Percentiles rank a stretch among this genome's conserved stretches.
Evolutionary conservation across 805 yeast species (phyloP).

Genomic region (Ogataea trehaloabstinens): DNA sequence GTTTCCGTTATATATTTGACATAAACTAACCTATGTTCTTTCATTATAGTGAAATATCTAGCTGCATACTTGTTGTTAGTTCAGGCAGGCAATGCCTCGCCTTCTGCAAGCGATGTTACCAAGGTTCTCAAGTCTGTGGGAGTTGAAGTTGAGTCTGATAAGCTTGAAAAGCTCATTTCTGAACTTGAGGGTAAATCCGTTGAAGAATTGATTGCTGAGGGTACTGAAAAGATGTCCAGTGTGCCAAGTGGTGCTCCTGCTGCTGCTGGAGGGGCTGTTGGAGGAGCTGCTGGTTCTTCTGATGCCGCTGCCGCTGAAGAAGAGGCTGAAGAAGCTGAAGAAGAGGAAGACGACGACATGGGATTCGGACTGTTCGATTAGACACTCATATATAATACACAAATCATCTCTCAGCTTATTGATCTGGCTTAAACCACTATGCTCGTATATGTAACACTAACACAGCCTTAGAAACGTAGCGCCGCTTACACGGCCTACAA

Average conservation of each 20-base stretch:
- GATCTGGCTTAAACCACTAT: too few relatives aligned
- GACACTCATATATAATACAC: conserved; percentile 20
- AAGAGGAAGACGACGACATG: conserved; percentile 54
- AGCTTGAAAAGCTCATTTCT: conserved; percentile 64
- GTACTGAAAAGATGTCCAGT: conserved; percentile 76
- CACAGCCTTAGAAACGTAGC: too few relatives aligned
- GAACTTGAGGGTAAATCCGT: conserved; percentile 78
- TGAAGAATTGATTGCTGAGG: conserved; percentile 73
- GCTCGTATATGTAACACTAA: not conserved
- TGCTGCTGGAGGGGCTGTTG: conserved; percentile 55
- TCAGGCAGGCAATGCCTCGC: conserved; percentile 83
- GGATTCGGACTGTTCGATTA: conserved; percentile 97
- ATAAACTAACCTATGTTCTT: too few relatives aligned
- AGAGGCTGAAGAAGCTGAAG: conserved; percentile 49
- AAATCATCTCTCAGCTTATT: not conserved
- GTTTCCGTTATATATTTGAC: too few relatives aligned
- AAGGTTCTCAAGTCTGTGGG: conserved; percentile 72
- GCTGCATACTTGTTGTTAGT: conserved; percentile 90
- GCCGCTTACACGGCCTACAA: not conserved
- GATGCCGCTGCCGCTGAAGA: conserved; percentile 58
- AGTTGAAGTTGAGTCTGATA: conserved; percentile 76
- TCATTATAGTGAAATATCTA: conserved; percentile 82
- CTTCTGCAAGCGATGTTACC: conserved; percentile 76
- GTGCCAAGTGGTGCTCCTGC: conserved; percentile 85
- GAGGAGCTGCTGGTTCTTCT: conserved; percentile 53